Conservation (phyloP, 208 protist genomes). For the Acanthamoeba culbertsoni region DNA sequence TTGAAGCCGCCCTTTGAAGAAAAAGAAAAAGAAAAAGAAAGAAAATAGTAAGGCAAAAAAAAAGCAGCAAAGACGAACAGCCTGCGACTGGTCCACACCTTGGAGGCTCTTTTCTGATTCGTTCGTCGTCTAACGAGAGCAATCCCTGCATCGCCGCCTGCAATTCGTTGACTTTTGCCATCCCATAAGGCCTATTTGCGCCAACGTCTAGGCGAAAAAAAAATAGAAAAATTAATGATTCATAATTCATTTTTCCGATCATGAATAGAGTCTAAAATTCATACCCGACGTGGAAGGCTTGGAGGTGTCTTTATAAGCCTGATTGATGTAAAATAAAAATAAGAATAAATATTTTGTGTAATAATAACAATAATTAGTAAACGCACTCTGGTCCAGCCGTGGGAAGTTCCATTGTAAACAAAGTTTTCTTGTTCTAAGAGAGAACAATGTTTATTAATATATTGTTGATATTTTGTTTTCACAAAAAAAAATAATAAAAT, state of each 20-base stretch:
- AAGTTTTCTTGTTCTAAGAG: conserved; percentile 28
- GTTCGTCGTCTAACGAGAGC: not conserved
- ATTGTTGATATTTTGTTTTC: not conserved
- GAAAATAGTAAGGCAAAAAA: not conserved
- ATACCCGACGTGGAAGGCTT: too few species aligned
- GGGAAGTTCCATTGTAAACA: not conserved
- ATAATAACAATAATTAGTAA: too few species aligned
- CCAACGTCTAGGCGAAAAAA: too few species aligned
- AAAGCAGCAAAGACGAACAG: too few species aligned
- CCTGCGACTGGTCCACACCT: not conserved
- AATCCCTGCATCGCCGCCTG: conserved; percentile 2
- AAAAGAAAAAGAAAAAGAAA: not conserved
- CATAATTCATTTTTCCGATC: too few species aligned
- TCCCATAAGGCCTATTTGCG: not conserved
- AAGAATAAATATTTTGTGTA: too few species aligned
- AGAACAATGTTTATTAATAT: not conserved
- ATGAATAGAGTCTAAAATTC: too few species aligned
- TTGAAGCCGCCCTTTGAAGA: not conserved
- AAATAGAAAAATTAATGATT: too few species aligned
- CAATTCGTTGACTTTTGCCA: not conserved
- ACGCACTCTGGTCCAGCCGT: not conserved
- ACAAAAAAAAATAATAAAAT: not conserved
- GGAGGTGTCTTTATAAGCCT: too few species aligned
- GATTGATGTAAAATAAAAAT: too few species aligned
- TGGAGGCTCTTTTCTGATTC: not conserved